Evolutionary conservation across 2,329 filamentous ascomycete genomes (phyloP).

Genomic region (Capronia epimyces): DNA sequence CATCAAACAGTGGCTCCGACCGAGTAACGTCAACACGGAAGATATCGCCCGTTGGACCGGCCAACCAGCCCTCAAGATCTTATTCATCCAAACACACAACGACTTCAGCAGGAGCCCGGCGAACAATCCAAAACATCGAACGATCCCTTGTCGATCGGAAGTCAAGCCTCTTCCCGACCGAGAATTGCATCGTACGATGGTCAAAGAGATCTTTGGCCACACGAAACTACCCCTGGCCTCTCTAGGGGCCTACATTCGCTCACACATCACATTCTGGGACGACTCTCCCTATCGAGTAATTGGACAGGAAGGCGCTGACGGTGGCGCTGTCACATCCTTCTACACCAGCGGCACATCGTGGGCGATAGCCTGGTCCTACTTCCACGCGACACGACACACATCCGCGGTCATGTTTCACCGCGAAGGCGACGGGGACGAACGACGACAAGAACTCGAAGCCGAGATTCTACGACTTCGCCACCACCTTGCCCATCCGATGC

Average conservation of each 20-base stretch:
- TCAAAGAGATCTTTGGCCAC: conserved; percentile 17
- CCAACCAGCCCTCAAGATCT: conserved; percentile 16
- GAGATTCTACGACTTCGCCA: conserved; percentile 20
- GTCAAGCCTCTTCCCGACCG: conserved; percentile 1
- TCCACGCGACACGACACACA: conserved; percentile 14
- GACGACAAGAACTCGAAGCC: conserved; percentile 17
- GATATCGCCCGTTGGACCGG: conserved; percentile 15
- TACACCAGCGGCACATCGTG: conserved; percentile 23
- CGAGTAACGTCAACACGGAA: neutral
- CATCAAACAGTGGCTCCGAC: neutral
- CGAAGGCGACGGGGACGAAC: conserved; percentile 22
- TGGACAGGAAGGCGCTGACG: neutral
- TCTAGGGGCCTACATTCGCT: conserved; percentile 21
- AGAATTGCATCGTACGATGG: conserved; percentile 11
- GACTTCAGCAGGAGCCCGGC: conserved; percentile 15
- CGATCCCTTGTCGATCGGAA: neutral
- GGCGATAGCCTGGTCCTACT: conserved; percentile 22
- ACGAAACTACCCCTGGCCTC: conserved; percentile 19
- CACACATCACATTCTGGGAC: conserved; percentile 16
- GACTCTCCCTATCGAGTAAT: conserved; percentile 1
- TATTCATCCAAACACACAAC: conserved; percentile 23
- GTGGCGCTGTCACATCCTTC: conserved; percentile 9
- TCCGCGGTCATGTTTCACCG: conserved; percentile 22
- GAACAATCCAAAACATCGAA: conserved; percentile 4
- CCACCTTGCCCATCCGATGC: conserved; percentile 24